A percentile compares a stretch with the other conserved stretches of the same genome.
Conservation (phyloP, 345 rosid genomes). For the Conringia planisiliqua region DNA sequence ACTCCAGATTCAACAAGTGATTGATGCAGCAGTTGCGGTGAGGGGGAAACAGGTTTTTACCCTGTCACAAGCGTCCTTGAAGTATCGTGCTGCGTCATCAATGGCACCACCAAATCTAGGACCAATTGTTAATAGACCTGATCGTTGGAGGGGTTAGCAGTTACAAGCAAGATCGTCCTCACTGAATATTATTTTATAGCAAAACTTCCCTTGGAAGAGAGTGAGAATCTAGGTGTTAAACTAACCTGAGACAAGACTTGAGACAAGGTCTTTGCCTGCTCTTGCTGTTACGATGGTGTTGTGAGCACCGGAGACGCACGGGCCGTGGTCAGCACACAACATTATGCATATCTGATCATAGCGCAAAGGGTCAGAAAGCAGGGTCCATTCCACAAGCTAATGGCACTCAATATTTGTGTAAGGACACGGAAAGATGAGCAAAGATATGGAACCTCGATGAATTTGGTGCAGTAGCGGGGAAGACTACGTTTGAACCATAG, state of each 20-base stretch:
- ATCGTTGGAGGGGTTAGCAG: constrained; percentile 1
- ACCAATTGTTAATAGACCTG: constrained; percentile 95
- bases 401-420: not conserved
- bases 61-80: constrained; percentile 92
- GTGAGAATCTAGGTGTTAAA: not conserved
- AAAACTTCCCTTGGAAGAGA: not conserved
- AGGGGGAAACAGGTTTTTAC: constrained; percentile 34
- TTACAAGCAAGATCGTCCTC: not conserved
- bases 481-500: constrained; percentile 98
- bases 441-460: constrained; percentile 61
- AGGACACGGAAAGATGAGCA: constrained; percentile 7
- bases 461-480: constrained; percentile 91
- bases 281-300: constrained; percentile 95
- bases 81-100: constrained; percentile 96
- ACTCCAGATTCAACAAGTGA: constrained; percentile 10
- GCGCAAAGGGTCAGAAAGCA: constrained; percentile 2
- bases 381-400: not conserved
- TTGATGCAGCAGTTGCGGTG: not conserved
- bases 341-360: constrained; percentile 83
- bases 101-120: constrained; percentile 99
- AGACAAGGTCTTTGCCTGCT: constrained; percentile 98
- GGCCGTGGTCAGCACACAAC: constrained; percentile 97
- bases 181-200: not conserved
- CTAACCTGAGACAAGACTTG: constrained; percentile 86
- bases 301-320: constrained; percentile 97